Base-by-base conservation (phyloP, 2,329 filamentous ascomycete genomes). In the Cercospora sojina region DNA sequence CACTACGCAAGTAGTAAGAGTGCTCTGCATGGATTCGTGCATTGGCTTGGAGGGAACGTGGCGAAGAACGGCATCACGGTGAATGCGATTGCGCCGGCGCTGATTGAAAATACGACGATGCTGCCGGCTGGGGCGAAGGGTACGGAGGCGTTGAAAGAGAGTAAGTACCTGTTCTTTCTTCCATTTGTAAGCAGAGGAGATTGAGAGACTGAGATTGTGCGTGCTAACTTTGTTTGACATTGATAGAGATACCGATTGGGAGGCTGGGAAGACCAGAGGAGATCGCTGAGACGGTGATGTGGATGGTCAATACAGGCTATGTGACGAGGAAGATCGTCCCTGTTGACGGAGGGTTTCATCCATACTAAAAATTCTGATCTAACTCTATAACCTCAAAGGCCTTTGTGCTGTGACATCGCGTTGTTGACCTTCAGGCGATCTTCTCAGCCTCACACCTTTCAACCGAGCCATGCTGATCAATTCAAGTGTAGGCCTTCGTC, bases 71-170 rank as follows among this genome's bases (percentile, higher is more conserved):
- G 81, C 12, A 76, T 84, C 49, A 82, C 80, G 18, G 80, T 83
- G 0, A 84, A 84, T 70, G 81, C 80, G 38, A 78, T 84, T 13
- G 82, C 82, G 18, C 82, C 82, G 8, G 82, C 82, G 8, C 70
- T 83, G 72, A 77, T 81, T 38, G 76, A 77, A 13, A 71, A 67
- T 43, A 83, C 82, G 18, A 77, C 75, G 16, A 83, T 84, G 81
- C 73, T 84, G 23, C 77, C 78, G 8, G 76, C 74, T 16, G 74
- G 76, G 53, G 74, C 66, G 16, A 77, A 78, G 59, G 76, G 76
- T 49, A 67, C 67, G 49, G 65, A 65, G 62, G 65, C 23, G 70
- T 64, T 79, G 62, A 75, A 72, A 25, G 71, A 74, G 56, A 77
- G 78, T 78, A 68, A 69, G 76, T 74, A 20, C 3, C 4, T 23